A percentile compares a stretch with the other conserved stretches of the same genome.
Evolutionary conservation across 2,329 filamentous ascomycete species (phyloP).

Genomic region (Leptoxyphium fumago): DNA sequence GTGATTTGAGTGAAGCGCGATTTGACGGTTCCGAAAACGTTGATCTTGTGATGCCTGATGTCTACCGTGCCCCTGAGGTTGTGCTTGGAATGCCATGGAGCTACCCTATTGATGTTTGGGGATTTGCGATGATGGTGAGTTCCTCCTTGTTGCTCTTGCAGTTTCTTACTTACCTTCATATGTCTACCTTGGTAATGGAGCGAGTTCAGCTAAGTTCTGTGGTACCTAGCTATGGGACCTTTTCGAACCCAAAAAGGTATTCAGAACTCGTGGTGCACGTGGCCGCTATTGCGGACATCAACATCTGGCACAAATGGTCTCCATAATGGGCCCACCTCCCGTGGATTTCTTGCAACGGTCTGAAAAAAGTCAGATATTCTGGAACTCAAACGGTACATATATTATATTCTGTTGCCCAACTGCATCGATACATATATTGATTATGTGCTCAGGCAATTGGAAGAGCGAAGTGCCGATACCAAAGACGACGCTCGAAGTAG

Average conservation of each 20-base stretch:
- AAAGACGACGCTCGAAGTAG: slow-evolving; percentile 4
- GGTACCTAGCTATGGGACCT: too few species aligned
- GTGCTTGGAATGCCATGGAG: slow-evolving; percentile 23
- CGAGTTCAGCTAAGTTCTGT: too few species aligned
- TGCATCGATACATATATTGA: slow-evolving; percentile 10
- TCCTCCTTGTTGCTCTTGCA: background rate
- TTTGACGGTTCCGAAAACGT: slow-evolving; percentile 16
- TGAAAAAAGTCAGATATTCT: slow-evolving; percentile 5
- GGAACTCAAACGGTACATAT: slow-evolving; percentile 11
- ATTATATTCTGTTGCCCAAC: slow-evolving; percentile 5
- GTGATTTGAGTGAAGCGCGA: slow-evolving; percentile 26
- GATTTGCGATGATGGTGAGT: slow-evolving; percentile 23
- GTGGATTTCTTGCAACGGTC: too few species aligned
- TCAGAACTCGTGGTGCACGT: too few species aligned
- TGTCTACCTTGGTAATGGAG: too few species aligned
- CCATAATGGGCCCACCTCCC: too few species aligned
- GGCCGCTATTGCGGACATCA: too few species aligned
- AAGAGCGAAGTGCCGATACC: slow-evolving; percentile 8
- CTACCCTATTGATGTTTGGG: slow-evolving; percentile 25
- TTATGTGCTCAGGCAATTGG: slow-evolving; percentile 10
- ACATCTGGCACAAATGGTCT: too few species aligned
- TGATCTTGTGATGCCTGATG: slow-evolving; percentile 20
- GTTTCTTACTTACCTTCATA: too few species aligned
- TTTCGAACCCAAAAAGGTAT: too few species aligned
- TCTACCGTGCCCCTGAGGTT: slow-evolving; percentile 25